Evolutionary conservation across 805 yeast species (phyloP).

Genomic region (Ogataea allantospora): DNA sequence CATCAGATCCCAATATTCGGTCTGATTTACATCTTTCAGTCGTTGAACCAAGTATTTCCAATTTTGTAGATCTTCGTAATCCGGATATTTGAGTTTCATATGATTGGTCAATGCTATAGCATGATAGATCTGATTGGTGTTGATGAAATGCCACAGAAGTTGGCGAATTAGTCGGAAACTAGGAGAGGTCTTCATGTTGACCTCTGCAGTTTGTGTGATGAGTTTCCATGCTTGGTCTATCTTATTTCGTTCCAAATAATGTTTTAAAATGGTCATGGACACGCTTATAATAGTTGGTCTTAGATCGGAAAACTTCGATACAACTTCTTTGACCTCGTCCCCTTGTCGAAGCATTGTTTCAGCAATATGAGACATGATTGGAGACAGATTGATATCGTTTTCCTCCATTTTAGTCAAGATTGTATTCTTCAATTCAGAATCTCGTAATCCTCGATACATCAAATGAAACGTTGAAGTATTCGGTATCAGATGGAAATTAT

Average conservation of each 20-base stretch:
- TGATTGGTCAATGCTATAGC: constrained; percentile 18
- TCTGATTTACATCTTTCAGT: constrained; percentile 1
- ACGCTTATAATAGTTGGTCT: neutral
- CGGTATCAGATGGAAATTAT: constrained; percentile 5
- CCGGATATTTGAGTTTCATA: constrained; percentile 5
- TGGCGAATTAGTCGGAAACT: constrained; percentile 12
- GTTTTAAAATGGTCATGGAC: neutral
- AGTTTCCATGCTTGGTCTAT: constrained; percentile 15
- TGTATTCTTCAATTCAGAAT: constrained; percentile 4
- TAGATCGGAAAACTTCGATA: neutral
- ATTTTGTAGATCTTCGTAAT: constrained; percentile 10
- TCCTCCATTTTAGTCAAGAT: constrained; percentile 7
- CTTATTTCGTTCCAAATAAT: constrained; percentile 1
- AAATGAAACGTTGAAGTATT: constrained; percentile 13
- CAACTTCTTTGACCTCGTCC: neutral
- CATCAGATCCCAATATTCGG: constrained; percentile 15
- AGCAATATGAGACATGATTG: constrained; percentile 6
- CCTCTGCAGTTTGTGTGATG: neutral
- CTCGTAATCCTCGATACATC: constrained; percentile 14
- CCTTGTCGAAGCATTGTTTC: constrained; percentile 3
- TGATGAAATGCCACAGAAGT: constrained; percentile 14
- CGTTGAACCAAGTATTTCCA: constrained; percentile 10
- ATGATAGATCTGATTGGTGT: constrained; percentile 12
- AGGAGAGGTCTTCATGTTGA: constrained; percentile 5
- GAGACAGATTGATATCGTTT: constrained; percentile 1